phyloP scores from a whole-genome alignment of 345 rosid genomes.

The thale cress (Arabidopsis thaliana) region DNA sequence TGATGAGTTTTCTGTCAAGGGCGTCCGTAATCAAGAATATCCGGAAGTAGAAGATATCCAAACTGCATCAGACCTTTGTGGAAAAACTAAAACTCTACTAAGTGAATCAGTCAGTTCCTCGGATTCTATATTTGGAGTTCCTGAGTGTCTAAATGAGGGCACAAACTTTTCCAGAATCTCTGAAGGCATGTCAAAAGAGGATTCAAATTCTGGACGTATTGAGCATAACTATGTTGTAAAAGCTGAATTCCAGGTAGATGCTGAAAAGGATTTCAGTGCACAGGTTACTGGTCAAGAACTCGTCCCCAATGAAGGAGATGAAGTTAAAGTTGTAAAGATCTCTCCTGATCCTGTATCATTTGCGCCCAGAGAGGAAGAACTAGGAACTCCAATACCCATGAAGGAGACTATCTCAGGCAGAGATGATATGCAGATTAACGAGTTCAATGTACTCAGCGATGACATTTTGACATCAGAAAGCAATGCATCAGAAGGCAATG shows the following conservation, averaged over 20 bases:
- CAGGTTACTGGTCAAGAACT: slow-evolving; percentile 42
- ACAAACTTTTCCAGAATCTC: slow-evolving; percentile 25
- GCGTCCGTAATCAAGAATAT: slow-evolving; percentile 41
- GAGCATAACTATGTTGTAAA: slow-evolving; percentile 37
- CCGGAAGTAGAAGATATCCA: slow-evolving; percentile 25
- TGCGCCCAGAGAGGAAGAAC: slow-evolving; percentile 38
- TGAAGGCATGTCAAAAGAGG: slow-evolving; percentile 22
- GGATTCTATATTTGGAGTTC: slow-evolving; percentile 18
- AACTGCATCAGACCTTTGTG: slow-evolving; percentile 32
- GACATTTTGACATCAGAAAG: slow-evolving; percentile 39
- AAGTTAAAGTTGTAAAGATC: slow-evolving; percentile 36
- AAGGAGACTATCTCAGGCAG: slow-evolving; percentile 37
- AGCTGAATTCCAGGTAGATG: slow-evolving; percentile 28
- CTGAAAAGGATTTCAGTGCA: slow-evolving; percentile 33
- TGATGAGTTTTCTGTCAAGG: slow-evolving; percentile 34
- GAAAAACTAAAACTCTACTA: slow-evolving; percentile 21
- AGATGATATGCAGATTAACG: slow-evolving; percentile 38
- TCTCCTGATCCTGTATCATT: slow-evolving; percentile 27
- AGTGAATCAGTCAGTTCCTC: slow-evolving; percentile 33
- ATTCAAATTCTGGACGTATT: slow-evolving; percentile 1
- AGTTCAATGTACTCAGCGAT: slow-evolving; percentile 27
- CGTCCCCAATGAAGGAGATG: slow-evolving; percentile 31
- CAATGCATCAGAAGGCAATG: slow-evolving; percentile 46
- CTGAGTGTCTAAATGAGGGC: slow-evolving; percentile 33
- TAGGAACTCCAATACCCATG: slow-evolving; percentile 28